Conservation (phyloP, 768 basidiomycete genomes). For the Serendipita sp. region DNA sequence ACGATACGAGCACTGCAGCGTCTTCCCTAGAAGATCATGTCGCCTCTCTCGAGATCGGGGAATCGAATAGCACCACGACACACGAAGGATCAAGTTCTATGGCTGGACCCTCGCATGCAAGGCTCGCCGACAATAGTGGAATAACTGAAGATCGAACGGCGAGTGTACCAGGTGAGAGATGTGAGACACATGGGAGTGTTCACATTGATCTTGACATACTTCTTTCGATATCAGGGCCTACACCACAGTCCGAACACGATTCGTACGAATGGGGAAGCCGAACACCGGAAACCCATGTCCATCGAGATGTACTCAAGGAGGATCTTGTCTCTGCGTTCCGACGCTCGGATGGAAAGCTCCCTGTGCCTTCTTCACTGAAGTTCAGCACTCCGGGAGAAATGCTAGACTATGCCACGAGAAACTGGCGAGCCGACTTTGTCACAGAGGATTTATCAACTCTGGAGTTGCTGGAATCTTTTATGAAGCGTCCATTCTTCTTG, state of each 20-base stretch:
- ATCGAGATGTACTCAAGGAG: conserved; percentile 13
- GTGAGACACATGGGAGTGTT: not conserved
- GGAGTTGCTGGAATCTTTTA: conserved; percentile 47
- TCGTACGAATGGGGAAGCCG: not conserved
- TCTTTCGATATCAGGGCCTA: not conserved
- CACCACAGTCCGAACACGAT: conserved; percentile 12
- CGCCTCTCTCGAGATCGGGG: not conserved
- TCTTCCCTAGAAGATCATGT: not conserved
- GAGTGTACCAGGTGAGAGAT: too few relatives aligned
- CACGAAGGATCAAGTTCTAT: too few relatives aligned
- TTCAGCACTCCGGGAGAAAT: conserved; percentile 36
- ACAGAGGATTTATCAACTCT: conserved; percentile 50
- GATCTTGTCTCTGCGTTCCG: conserved; percentile 2
- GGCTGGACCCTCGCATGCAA: too few relatives aligned
- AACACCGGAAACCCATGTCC: conserved; percentile 12
- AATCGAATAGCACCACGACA: too few relatives aligned
- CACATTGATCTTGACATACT: conserved; percentile 12
- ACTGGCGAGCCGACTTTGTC: conserved; percentile 72
- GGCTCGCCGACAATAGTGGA: too few relatives aligned
- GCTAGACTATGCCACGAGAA: conserved; percentile 58
- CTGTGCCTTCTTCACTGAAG: conserved; percentile 8
- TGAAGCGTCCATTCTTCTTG: conserved; percentile 81
- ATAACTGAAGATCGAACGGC: too few relatives aligned
- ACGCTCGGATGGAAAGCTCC: not conserved
- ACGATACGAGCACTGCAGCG: conserved; percentile 2